Evolutionary conservation across 176 grass and related monocot species (phyloP).

Genomic region (Carex scoparia): DNA sequence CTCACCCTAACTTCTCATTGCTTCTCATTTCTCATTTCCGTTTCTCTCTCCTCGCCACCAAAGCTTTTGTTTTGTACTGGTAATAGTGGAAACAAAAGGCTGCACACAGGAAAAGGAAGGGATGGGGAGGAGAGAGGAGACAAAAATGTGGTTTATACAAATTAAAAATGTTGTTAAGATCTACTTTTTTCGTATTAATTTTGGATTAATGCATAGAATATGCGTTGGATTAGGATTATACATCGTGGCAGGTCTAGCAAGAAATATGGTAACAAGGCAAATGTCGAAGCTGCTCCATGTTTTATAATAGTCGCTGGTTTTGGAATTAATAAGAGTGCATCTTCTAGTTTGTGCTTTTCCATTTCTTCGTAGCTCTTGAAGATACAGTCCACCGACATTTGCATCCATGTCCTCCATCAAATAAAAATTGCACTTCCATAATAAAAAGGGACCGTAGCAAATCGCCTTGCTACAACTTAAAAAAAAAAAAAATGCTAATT

Average conservation of each 20-base stretch:
- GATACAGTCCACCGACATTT: background rate
- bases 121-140: slow-evolving; percentile 4
- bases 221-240: background rate
- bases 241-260: background rate
- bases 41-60: slow-evolving; percentile 1
- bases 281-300: slow-evolving; percentile 11
- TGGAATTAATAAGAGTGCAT: background rate
- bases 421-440: background rate
- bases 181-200: background rate
- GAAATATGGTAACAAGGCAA: background rate
- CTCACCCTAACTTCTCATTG: slow-evolving; percentile 8
- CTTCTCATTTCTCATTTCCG: background rate
- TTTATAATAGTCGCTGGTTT: slow-evolving; percentile 21
- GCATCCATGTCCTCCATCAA: background rate
- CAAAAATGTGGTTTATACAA: background rate
- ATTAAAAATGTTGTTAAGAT: slow-evolving; percentile 10
- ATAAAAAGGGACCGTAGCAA: background rate
- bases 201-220: slow-evolving; percentile 11
- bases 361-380: slow-evolving; percentile 3
- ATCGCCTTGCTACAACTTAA: background rate
- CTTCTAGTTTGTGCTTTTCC: slow-evolving; percentile 15
- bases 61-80: background rate
- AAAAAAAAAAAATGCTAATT: background rate
- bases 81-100: slow-evolving; percentile 27
- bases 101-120: slow-evolving; percentile 18